Percentiles rank a stretch among this genome's conserved stretches.
Conservation (phyloP, 106 monocot genomes). For the Posidonia australis region DNA sequence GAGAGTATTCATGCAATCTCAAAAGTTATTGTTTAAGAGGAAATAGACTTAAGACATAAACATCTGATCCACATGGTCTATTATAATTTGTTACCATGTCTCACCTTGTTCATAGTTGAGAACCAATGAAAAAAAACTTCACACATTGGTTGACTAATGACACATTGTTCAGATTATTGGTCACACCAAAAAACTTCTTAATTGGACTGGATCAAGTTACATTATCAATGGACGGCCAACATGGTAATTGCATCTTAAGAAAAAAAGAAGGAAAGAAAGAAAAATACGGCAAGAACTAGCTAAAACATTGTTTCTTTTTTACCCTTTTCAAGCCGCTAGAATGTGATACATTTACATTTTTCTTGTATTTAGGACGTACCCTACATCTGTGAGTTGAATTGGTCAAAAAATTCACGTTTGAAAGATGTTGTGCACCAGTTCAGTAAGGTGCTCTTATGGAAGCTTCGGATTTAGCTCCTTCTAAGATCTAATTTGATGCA, state of each 20-base stretch:
- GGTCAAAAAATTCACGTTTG: slow-evolving; percentile 45
- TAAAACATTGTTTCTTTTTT: not conserved
- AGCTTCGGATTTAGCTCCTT: not conserved
- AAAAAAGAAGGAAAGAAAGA: not conserved
- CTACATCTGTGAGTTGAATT: slow-evolving; percentile 34
- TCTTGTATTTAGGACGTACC: slow-evolving; percentile 40
- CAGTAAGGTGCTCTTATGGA: slow-evolving; percentile 25
- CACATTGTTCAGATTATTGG: not conserved
- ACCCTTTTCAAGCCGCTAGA: not conserved
- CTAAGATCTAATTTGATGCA: not conserved
- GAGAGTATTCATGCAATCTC: too few relatives aligned
- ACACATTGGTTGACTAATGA: not conserved
- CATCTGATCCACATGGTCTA: too few relatives aligned
- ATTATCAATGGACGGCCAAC: not conserved
- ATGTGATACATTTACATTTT: not conserved
- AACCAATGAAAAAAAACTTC: not conserved
- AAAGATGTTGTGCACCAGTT: slow-evolving; percentile 45
- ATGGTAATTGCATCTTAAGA: not conserved
- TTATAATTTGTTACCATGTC: too few relatives aligned
- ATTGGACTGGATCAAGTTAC: not conserved
- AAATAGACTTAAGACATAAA: too few relatives aligned
- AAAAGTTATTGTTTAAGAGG: too few relatives aligned
- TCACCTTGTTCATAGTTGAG: not conserved
- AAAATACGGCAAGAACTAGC: not conserved
- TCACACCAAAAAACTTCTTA: not conserved